Conservation (phyloP, 257 asterid species). For the Solanum gandarillasii region DNA sequence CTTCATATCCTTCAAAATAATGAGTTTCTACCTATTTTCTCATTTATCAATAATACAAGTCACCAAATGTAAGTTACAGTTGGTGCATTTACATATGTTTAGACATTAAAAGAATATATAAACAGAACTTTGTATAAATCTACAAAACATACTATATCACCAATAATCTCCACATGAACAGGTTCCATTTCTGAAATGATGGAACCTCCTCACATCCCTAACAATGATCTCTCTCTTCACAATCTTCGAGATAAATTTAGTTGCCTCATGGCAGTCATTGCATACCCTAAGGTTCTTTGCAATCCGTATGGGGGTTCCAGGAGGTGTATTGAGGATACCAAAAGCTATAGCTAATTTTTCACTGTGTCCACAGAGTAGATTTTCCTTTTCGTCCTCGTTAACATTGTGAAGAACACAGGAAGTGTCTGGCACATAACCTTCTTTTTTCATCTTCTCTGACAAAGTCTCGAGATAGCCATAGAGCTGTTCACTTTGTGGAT, state of each 20-base stretch:
- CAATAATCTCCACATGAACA: constrained; percentile 93
- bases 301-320: constrained; percentile 54
- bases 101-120: neutral
- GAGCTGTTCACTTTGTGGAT: constrained; percentile 52
- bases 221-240: constrained; percentile 63
- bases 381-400: constrained; percentile 69
- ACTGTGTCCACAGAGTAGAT: constrained; percentile 68
- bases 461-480: constrained; percentile 34
- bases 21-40: neutral
- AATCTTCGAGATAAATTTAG: constrained; percentile 59
- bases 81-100: neutral
- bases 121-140: neutral
- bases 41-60: too few relatives aligned
- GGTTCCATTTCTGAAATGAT: constrained; percentile 69
- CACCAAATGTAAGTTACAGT: neutral
- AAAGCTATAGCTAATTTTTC: constrained; percentile 82
- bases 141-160: constrained; percentile 22
- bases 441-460: constrained; percentile 47
- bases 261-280: constrained; percentile 79
- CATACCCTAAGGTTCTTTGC: constrained; percentile 85
- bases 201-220: constrained; percentile 83
- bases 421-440: constrained; percentile 76
- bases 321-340: constrained; percentile 66
- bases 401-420: constrained; percentile 84
- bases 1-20: neutral